Evolutionary conservation across 2,329 filamentous ascomycete genomes (phyloP).

Genomic region (Aspergillus viridinutans): DNA sequence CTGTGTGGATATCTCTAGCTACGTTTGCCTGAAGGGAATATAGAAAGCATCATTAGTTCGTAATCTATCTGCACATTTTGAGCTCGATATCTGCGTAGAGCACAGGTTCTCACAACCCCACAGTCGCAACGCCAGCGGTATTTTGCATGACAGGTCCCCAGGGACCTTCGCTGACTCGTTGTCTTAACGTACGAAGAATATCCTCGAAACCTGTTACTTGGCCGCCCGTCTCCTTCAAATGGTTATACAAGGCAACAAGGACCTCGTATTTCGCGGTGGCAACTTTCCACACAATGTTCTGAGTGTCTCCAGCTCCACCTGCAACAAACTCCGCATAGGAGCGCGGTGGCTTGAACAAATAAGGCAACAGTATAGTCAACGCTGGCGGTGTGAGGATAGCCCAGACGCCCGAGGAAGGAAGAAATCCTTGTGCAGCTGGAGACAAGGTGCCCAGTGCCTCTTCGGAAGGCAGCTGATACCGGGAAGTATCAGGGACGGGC

Average conservation of each 20-base stretch:
- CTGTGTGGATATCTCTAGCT: background rate
- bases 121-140: conserved; percentile 33
- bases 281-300: conserved; percentile 55
- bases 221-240: conserved; percentile 37
- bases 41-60: background rate
- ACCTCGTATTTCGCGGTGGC: conserved; percentile 56
- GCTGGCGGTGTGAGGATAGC: conserved; percentile 51
- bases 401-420: conserved; percentile 46
- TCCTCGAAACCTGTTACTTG: conserved; percentile 35
- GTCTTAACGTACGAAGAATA: conserved; percentile 36
- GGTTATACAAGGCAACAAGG: conserved; percentile 46
- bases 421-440: conserved; percentile 29
- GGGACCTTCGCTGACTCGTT: conserved; percentile 41
- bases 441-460: conserved; percentile 33
- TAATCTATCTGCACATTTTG: background rate
- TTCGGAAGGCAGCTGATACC: conserved; percentile 41
- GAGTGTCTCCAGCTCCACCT: conserved; percentile 51
- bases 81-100: background rate
- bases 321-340: conserved; percentile 57
- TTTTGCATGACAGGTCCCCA: conserved; percentile 33
- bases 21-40: background rate
- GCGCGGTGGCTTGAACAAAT: conserved; percentile 54
- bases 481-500: conserved; percentile 15
- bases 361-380: conserved; percentile 50
- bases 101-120: conserved; percentile 24